phyloP scores from a whole-genome alignment of 2,329 filamentous ascomycete species.

The Epichloe sibirici region DNA sequence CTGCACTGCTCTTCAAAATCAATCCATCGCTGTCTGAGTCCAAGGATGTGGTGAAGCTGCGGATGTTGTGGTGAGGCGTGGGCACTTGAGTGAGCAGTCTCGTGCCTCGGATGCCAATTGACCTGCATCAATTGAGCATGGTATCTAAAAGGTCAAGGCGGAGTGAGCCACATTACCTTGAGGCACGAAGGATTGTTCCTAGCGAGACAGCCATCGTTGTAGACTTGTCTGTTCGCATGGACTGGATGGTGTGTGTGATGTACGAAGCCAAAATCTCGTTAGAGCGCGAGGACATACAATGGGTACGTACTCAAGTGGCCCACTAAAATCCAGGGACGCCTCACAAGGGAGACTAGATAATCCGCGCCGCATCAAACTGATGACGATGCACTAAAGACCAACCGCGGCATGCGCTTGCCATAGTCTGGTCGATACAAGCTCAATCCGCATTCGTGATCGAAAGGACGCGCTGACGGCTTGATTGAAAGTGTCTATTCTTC shows the following conservation, averaged over 20 bases:
- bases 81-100: constrained; percentile 2
- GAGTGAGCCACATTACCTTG: background rate
- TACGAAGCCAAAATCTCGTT: too few species aligned
- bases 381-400: constrained; percentile 2
- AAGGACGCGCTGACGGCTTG: background rate
- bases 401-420: background rate
- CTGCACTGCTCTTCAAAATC: constrained; percentile 2
- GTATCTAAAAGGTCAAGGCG: background rate
- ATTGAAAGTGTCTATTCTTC: background rate
- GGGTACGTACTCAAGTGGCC: background rate
- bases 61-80: background rate
- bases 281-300: too few species aligned
- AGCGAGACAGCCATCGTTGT: background rate
- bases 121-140: background rate
- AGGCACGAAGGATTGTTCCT: background rate
- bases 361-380: constrained; percentile 5
- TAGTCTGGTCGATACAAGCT: background rate
- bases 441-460: background rate
- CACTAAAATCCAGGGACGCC: background rate
- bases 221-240: background rate
- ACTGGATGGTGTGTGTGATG: too few species aligned
- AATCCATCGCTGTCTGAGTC: constrained; percentile 4
- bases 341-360: constrained; percentile 5
- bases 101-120: constrained; percentile 3
- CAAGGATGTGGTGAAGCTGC: constrained; percentile 9